Evolutionary conservation across 257 asterid species (phyloP), one percentile per base, ranked within the genome.

Genomic region (Ilex aquifolium): DNA sequence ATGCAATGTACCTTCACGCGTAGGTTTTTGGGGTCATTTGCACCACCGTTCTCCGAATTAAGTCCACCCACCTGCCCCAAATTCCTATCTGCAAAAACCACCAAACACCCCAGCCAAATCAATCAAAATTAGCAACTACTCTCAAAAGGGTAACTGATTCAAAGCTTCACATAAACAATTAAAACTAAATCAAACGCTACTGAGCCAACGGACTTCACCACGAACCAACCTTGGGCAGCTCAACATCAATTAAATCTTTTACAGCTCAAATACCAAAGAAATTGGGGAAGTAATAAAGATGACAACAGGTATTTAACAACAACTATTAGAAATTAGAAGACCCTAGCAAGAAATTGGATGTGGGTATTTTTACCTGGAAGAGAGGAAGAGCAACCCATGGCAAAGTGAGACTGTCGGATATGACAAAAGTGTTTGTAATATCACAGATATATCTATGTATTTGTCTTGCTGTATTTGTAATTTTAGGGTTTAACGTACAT

Each of bases 321-420:
- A 53, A 8, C 5, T 15, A 10, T 10, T 10, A 5, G 1, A 11
- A 46, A 10, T 10, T 10, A 11, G 11, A 46, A 53, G 15, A 7
- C 57, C 57, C 6, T 2, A 4, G 0, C 2, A 66, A 30, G 66
- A 50, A 44, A 36, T 49, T 40, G 62, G 49, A 53, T 36, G 7
- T 39, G 72, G 36, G 44, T 62, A 53, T 76, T 21, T 21, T 21
- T 75, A 86, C 97, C 97, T 69, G 95, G 88, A 71, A 80, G 74
- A 8, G 95, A 89, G 60, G 95, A 73, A 58, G 95, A 74, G 63
- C 96, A 86, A 71, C 95, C 96, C 95, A 89, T 89, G 59, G 65
- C 74, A 64, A 63, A 73, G 67, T 54, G 36, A 63, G 49, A 59
- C 48, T 21, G 30, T 56, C 30, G 64, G 48, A 31, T 13, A 42